Conservation (phyloP, 768 basidiomycete genomes). For the Boletus insuetus region DNA sequence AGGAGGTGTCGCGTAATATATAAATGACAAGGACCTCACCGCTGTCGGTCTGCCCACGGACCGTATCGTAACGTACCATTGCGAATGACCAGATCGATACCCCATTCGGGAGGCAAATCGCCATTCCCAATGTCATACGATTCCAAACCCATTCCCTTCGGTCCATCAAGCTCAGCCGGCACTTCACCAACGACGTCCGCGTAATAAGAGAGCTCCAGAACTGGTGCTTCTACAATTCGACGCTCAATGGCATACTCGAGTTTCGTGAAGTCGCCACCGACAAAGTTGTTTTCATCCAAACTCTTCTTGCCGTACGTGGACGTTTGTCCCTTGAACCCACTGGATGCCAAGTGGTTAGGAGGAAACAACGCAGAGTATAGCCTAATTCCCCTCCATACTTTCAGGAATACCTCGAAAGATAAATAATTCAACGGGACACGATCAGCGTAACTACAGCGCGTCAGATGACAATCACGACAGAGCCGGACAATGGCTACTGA, state of each 20-base stretch:
- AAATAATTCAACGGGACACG: conserved; percentile 33
- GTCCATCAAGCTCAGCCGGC: conserved; percentile 38
- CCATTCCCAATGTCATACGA: conserved; percentile 80
- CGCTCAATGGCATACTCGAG: conserved; percentile 88
- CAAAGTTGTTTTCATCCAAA: conserved; percentile 51
- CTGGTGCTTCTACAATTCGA: conserved; percentile 73
- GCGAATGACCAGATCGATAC: conserved; percentile 78
- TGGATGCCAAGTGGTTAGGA: conserved; percentile 4
- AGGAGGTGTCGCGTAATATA: neutral
- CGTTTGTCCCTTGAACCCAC: conserved; percentile 1
- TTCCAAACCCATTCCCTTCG: conserved; percentile 37
- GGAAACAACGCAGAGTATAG: conserved; percentile 39
- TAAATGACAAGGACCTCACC: conserved; percentile 41
- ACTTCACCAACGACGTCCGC: conserved; percentile 81
- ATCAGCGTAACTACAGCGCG: conserved; percentile 22
- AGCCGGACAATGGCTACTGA: conserved; percentile 2
- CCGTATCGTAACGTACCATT: conserved; percentile 82
- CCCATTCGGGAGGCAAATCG: conserved; percentile 90
- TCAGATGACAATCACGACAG: conserved; percentile 7
- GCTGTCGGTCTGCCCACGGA: conserved; percentile 95
- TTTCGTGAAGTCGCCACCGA: conserved; percentile 52
- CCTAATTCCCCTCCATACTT: conserved; percentile 55
- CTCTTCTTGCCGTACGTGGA: conserved; percentile 23
- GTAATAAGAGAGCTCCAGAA: conserved; percentile 83
- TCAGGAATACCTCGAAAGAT: conserved; percentile 41